Percentiles rank a stretch among this genome's conserved stretches.
phyloP scores from a whole-genome alignment of 2,329 filamentous ascomycete species.

The Fonsecaea erecta region DNA sequence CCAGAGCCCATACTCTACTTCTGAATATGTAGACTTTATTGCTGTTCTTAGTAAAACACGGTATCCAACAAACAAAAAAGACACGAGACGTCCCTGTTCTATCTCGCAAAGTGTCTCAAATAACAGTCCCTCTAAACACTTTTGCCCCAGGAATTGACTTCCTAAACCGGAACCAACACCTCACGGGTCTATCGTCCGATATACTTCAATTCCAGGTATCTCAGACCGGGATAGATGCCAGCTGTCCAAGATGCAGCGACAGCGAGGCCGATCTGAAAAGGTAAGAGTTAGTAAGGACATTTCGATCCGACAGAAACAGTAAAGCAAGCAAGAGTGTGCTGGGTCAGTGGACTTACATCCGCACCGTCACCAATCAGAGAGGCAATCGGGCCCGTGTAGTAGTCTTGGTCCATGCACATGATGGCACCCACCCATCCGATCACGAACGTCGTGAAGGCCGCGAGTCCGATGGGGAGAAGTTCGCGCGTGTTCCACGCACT shows the following conservation, averaged over 20 bases:
- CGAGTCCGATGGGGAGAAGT: slow-evolving; percentile 66
- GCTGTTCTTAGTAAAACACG: neutral
- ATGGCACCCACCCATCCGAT: slow-evolving; percentile 70
- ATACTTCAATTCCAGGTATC: slow-evolving; percentile 56
- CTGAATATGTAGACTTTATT: neutral
- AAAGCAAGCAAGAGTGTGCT: neutral
- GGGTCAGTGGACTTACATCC: slow-evolving; percentile 43
- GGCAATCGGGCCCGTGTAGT: slow-evolving; percentile 69
- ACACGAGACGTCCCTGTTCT: neutral
- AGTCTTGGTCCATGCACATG: slow-evolving; percentile 70
- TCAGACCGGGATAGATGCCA: slow-evolving; percentile 60
- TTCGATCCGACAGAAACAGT: neutral
- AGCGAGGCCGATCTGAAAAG: slow-evolving; percentile 64
- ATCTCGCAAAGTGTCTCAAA: neutral
- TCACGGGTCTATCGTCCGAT: slow-evolving; percentile 5
- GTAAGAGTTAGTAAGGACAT: slow-evolving; percentile 40
- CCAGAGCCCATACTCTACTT: neutral
- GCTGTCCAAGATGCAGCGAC: slow-evolving; percentile 65
- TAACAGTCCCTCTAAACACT: neutral
- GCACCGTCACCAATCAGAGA: slow-evolving; percentile 61
- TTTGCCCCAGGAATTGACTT: neutral
- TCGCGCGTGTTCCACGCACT: slow-evolving; percentile 62
- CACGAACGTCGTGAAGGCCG: slow-evolving; percentile 65
- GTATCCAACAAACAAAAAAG: neutral
- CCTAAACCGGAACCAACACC: neutral